A percentile compares a stretch with the other conserved stretches of the same genome.
phyloP scores from a whole-genome alignment of 2,329 filamentous ascomycete genomes.

The Epichloe uncinata region DNA sequence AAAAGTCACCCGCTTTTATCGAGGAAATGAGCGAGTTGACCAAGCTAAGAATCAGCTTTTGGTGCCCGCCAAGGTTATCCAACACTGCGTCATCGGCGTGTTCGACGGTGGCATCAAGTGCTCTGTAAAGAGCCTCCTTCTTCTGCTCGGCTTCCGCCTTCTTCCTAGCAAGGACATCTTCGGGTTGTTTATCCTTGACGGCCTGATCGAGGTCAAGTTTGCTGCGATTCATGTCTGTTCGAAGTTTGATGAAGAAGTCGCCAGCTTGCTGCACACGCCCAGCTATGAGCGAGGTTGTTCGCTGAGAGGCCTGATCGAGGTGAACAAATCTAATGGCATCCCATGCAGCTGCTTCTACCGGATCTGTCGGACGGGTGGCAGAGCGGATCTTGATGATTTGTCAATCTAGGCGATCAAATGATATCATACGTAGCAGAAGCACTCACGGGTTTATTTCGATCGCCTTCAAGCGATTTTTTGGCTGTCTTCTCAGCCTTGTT shows the following conservation, averaged over 20 bases:
- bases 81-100: slow-evolving; percentile 42
- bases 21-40: slow-evolving; percentile 41
- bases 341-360: slow-evolving; percentile 36
- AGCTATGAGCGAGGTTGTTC: slow-evolving; percentile 28
- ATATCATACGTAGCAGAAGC: not conserved
- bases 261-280: slow-evolving; percentile 37
- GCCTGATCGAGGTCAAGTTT: slow-evolving; percentile 32
- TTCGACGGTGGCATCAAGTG: slow-evolving; percentile 39
- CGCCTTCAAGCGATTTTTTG: slow-evolving; percentile 29
- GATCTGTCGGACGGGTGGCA: slow-evolving; percentile 29
- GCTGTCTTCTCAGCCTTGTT: slow-evolving; percentile 33
- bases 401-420: not conserved
- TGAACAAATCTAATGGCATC: slow-evolving; percentile 38
- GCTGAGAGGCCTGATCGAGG: slow-evolving; percentile 27
- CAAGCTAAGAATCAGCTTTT: slow-evolving; percentile 41
- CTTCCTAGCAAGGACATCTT: slow-evolving; percentile 22
- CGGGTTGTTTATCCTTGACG: slow-evolving; percentile 27
- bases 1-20: slow-evolving; percentile 38
- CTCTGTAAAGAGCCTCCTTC: slow-evolving; percentile 34
- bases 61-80: slow-evolving; percentile 43
- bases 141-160: slow-evolving; percentile 29
- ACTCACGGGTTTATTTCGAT: slow-evolving; percentile 26
- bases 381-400: slow-evolving; percentile 22
- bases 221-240: slow-evolving; percentile 32
- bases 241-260: slow-evolving; percentile 34